These are phyloP conservation scores for Capillidium rhysosporum DNA, from an alignment of 371 early-diverging fungal genomes.

Conservation along the genomic window DNA sequence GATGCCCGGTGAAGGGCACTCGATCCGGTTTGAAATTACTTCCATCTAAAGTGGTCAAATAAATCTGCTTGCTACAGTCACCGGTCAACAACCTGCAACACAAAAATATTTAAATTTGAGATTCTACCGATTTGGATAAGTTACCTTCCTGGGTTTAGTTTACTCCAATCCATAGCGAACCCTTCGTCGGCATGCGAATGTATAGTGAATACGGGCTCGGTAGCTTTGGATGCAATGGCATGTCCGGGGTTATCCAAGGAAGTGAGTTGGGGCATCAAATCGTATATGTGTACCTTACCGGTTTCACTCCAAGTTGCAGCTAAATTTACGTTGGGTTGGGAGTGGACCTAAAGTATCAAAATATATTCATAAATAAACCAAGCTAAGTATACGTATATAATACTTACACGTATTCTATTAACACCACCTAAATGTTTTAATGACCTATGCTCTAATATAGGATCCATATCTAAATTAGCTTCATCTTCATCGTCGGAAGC, in stretches of 20 bases:
- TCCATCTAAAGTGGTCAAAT: constrained; percentile 41
- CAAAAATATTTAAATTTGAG: background rate
- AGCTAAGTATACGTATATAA: background rate
- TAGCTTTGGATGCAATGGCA: constrained; percentile 30
- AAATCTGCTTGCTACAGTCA: constrained; percentile 60
- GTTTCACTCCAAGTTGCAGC: constrained; percentile 89
- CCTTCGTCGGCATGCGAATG: constrained; percentile 75
- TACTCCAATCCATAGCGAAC: constrained; percentile 89
- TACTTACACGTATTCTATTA: constrained; percentile 60
- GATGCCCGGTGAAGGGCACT: constrained; percentile 61
- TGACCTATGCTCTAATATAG: constrained; percentile 62
- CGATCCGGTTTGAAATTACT: constrained; percentile 45
- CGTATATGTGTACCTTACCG: constrained; percentile 83
- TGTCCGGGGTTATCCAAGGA: constrained; percentile 64
- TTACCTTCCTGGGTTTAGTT: constrained; percentile 34
- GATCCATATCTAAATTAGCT: constrained; percentile 60
- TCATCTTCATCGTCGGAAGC: constrained; percentile 55
- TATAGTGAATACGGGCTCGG: constrained; percentile 54
- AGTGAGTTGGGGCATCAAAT: constrained; percentile 45
- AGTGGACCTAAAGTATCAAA: too few species aligned
- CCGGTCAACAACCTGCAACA: constrained; percentile 61
- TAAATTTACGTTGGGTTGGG: constrained; percentile 22
- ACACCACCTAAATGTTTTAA: constrained; percentile 79
- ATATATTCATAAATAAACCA: too few species aligned
- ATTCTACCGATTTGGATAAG: background rate